Evolutionary conservation across 1,284 basidiomycete species (phyloP), one percentile per base, ranked within the genome.

Genomic region (Lentinula novae-zelandiae): DNA sequence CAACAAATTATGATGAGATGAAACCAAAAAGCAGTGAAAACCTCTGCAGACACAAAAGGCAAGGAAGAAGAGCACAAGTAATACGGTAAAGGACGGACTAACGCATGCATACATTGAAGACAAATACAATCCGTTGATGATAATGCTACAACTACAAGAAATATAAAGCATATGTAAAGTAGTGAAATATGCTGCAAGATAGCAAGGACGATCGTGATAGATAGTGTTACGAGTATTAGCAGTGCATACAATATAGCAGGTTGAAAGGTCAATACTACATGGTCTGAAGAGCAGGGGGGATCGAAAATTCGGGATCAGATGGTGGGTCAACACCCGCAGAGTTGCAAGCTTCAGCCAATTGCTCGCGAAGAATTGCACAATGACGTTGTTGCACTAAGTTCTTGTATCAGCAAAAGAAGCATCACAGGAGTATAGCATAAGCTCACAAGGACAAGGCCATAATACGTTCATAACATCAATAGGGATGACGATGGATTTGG

Each of bases 391-490:
- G 73, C 38, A 72, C 82, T 84, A 58, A 38, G 31, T 40, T 17
- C 17, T 31, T 40, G 39, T 46, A 46, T 17, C 3, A 39, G 33
- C 7, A 3, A 13, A 58, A 31, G 27, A 27, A 51, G 3, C 34
- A 15, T 33, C 17, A 15, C 31, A 63, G 53, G n/a, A 1, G 33
- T 9, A 15, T 38, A 27, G 8, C 9, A 13, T 6, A 55, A n/a
- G 71, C 82, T 68, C 70, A 89, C 89, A 74, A 58, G 77, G 73
- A 67, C 85, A 90, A 3, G 87, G 88, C 89, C 89, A 92, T 38
- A 91, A 73, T 17, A 76, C 78, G 66, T 84, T 86, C 69, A 90
- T 77, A 22, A 84, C 81, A 62, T 92, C 87, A 33, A 89, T 75
- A 4, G 85, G 80, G 6, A 80, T 71, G 20, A 90, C 74, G 63